phyloP scores from a whole-genome alignment of 345 rosid genomes.

The Eucalyptus brandiana region DNA sequence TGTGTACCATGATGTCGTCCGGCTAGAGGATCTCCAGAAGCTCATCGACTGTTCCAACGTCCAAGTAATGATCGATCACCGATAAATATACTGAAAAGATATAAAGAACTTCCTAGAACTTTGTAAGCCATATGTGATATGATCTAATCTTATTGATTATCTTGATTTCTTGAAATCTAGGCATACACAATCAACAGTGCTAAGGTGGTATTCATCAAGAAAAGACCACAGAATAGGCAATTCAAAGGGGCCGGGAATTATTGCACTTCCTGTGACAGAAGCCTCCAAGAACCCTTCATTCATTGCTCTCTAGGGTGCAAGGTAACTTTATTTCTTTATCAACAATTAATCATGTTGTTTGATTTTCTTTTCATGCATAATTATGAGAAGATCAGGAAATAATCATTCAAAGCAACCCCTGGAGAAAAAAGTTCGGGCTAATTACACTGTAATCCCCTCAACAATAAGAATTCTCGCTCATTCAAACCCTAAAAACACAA shows the following conservation, averaged over 20 bases:
- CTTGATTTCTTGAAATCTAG: conserved; percentile 9
- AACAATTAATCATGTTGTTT: neutral
- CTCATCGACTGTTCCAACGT: conserved; percentile 92
- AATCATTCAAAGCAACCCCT: neutral
- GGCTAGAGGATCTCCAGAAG: conserved; percentile 85
- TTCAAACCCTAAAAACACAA: neutral
- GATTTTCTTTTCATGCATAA: neutral
- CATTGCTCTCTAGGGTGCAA: conserved; percentile 96
- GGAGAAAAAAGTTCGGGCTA: neutral
- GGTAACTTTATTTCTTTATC: conserved; percentile 20
- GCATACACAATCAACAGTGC: conserved; percentile 89
- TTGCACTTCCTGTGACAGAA: conserved; percentile 90
- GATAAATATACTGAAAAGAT: neutral
- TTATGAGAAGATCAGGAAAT: neutral
- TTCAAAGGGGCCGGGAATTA: conserved; percentile 87
- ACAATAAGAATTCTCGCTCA: neutral
- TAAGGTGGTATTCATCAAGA: conserved; percentile 93
- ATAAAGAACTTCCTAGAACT: neutral
- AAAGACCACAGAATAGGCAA: conserved; percentile 91
- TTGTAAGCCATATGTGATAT: neutral
- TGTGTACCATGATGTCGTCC: conserved; percentile 91
- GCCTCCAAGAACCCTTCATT: conserved; percentile 85
- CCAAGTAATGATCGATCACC: conserved; percentile 29
- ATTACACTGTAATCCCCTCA: neutral
- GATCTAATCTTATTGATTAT: neutral